Percentiles rank a stretch among this genome's conserved stretches.
These are phyloP conservation scores for Zychaea mexicana DNA, from an alignment of 371 early-diverging fungal genomes.

Conservation along the genomic window DNA sequence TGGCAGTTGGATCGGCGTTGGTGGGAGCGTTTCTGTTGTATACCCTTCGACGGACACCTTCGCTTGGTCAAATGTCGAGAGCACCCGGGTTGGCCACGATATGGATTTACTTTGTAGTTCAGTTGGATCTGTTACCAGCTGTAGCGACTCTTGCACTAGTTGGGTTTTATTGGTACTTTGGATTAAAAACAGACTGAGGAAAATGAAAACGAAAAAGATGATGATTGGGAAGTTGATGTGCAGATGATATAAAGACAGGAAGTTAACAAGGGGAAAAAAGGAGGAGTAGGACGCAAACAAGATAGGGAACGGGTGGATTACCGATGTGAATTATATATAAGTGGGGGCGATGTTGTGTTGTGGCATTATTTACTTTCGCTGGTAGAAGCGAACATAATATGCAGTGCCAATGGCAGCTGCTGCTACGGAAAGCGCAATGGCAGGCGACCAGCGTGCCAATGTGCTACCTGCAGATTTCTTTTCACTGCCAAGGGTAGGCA, in stretches of 20 bases:
- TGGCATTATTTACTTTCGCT: constrained; percentile 2
- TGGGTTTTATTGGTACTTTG: constrained; percentile 57
- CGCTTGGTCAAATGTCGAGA: constrained; percentile 63
- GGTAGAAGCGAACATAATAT: constrained; percentile 1
- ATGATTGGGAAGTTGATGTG: background rate
- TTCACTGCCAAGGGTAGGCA: constrained; percentile 11
- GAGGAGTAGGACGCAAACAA: background rate
- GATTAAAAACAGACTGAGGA: constrained; percentile 21
- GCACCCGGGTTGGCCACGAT: constrained; percentile 65
- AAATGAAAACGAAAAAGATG: background rate
- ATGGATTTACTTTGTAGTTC: constrained; percentile 62
- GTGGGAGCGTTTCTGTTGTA: constrained; percentile 58
- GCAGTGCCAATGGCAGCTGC: constrained; percentile 3
- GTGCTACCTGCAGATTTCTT: background rate
- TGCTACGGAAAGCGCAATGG: background rate
- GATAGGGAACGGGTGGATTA: background rate
- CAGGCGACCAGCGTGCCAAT: background rate
- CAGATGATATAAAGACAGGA: background rate
- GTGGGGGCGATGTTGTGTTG: background rate
- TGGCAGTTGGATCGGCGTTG: constrained; percentile 42
- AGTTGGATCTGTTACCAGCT: constrained; percentile 59
- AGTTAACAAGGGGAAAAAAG: background rate
- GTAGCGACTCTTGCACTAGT: constrained; percentile 46
- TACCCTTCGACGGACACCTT: constrained; percentile 58
- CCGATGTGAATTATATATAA: background rate